Evolutionary conservation across 208 protist species (phyloP), one percentile per base, ranked within the genome.

Genomic region (Leishmania mexicana): DNA sequence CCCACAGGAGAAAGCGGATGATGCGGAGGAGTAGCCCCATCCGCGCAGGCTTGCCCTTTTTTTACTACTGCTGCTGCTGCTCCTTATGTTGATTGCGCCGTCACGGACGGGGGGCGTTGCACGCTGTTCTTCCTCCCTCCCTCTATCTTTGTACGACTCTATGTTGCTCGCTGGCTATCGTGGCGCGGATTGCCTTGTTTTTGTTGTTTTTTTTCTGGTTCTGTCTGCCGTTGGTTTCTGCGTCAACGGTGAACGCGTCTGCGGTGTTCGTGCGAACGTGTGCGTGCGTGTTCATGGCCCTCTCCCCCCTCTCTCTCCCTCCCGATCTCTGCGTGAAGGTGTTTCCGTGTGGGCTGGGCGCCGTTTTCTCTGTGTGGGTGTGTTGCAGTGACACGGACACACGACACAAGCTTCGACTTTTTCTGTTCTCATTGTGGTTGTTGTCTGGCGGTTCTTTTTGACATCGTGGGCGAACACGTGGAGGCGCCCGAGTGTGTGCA

Each of bases 11-110:
- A 35, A 76, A 58, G 72, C 31, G 13, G 75, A 78, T 47, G 83
- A 81, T 53, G 83, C 58, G 65, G 72, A 75, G 49, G 42, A 77
- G 40, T 51, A 79, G 28, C 51, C n/a, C 21, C 17, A 19, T n/a
- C 28, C 13, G 47, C 24, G 28, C 35, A 42, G 42, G 68, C 24
- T 73, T 49, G 7, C 45, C 42, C 10, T 17, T 31, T 53, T 11
- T 10, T 40, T 45, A 7, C 15, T 45, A 17, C 19, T 53, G 21
- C 31, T 21, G 40, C 42, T 51, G 35, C 10, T 73, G 60, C 28
- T 19, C 17, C 31, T 64, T 7, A 35, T 71, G 13, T 4, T 24
- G 38, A 42, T 71, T 13, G 17, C 38, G 19, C 65, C 31, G 65
- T 71, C 65, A 71, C 3, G 38, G 7, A 13, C 6, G 31, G 31